Percentiles rank a stretch among this genome's conserved stretches.
These are phyloP conservation scores for Metarhizium album DNA, from an alignment of 2,329 filamentous ascomycete species.

Conservation along the genomic window DNA sequence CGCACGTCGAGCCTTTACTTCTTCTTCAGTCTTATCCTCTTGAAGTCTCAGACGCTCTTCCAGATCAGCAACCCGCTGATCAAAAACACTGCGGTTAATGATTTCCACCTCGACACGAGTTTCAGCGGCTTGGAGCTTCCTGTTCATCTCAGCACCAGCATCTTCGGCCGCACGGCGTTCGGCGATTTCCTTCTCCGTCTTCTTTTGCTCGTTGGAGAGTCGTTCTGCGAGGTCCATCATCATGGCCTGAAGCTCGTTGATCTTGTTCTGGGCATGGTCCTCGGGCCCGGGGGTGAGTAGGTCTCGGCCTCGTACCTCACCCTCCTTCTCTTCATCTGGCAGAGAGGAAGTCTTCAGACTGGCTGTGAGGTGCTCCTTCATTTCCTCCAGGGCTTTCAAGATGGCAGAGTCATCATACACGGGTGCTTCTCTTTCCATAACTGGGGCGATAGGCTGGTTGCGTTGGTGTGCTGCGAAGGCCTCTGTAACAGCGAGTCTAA, in stretches of 20 bases:
- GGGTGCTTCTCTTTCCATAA: constrained; percentile 14
- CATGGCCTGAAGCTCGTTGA: constrained; percentile 49
- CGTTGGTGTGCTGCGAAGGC: constrained; percentile 52
- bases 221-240: constrained; percentile 50
- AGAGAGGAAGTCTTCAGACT: constrained; percentile 9
- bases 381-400: constrained; percentile 55
- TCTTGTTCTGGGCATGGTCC: constrained; percentile 40
- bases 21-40: constrained; percentile 52
- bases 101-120: constrained; percentile 50
- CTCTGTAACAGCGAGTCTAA: constrained; percentile 63
- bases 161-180: constrained; percentile 44
- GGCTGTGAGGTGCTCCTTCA: constrained; percentile 38
- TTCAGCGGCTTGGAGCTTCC: constrained; percentile 45
- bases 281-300: constrained; percentile 38
- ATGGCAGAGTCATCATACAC: constrained; percentile 34
- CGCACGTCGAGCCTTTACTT: constrained; percentile 50
- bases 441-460: constrained; percentile 20
- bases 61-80: constrained; percentile 55
- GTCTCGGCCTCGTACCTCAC: constrained; percentile 40
- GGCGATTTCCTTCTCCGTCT: constrained; percentile 36
- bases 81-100: constrained; percentile 47
- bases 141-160: constrained; percentile 38
- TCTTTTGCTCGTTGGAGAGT: constrained; percentile 35
- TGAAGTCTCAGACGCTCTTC: constrained; percentile 57
- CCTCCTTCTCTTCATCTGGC: constrained; percentile 33